phyloP scores from a whole-genome alignment of 2,329 filamentous ascomycete genomes.

The Geosmithia putterillii region DNA sequence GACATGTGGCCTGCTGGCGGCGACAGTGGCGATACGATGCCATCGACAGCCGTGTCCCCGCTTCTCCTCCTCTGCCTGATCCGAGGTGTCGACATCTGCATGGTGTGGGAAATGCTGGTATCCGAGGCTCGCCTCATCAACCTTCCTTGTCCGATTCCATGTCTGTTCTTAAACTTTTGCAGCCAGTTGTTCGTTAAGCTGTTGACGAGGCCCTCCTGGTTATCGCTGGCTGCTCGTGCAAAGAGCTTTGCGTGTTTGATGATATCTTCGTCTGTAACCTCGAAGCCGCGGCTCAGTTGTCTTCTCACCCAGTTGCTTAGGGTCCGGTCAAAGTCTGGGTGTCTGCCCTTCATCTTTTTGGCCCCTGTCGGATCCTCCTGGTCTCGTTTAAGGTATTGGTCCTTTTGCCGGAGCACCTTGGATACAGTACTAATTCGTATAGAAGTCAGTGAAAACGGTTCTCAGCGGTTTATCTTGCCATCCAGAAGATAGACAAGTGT shows the following conservation, averaged over 20 bases:
- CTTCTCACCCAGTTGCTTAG: conserved; percentile 80
- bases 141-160: conserved; percentile 34
- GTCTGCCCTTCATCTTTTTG: conserved; percentile 75
- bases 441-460: neutral
- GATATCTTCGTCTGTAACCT: conserved; percentile 69
- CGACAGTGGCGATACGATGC: conserved; percentile 57
- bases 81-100: conserved; percentile 36
- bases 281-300: conserved; percentile 61
- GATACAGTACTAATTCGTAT: conserved; percentile 70
- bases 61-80: conserved; percentile 1
- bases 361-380: conserved; percentile 39
- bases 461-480: neutral
- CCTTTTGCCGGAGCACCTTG: conserved; percentile 87
- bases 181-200: conserved; percentile 69
- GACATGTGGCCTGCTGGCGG: conserved; percentile 49
- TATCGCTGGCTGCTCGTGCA: conserved; percentile 53
- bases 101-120: conserved; percentile 59
- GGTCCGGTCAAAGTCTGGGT: conserved; percentile 82
- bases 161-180: conserved; percentile 91
- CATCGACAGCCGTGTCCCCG: conserved; percentile 31
- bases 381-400: conserved; percentile 81
- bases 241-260: conserved; percentile 77
- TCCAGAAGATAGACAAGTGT: neutral
- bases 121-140: conserved; percentile 47
- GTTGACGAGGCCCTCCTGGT: conserved; percentile 59